Percentiles rank a stretch among this genome's conserved stretches.
Evolutionary conservation across 257 asterid species (phyloP).

Genomic region (Nicotiana benthamiana): DNA sequence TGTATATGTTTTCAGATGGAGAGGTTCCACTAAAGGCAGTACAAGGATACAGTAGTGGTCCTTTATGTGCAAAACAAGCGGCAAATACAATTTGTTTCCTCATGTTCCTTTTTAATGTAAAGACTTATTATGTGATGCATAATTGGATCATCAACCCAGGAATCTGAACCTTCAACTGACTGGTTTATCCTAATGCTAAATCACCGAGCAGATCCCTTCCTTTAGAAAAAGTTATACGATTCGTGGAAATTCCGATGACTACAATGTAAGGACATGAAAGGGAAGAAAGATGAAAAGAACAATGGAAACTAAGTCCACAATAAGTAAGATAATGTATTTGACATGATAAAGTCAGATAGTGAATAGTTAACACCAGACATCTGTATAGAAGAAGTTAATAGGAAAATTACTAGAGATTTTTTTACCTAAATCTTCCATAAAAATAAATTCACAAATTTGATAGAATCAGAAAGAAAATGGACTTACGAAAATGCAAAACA

Average conservation of each 20-base stretch:
- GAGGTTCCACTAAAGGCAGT: slow-evolving; percentile 80
- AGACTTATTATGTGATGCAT: slow-evolving; percentile 73
- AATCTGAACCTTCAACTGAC: slow-evolving; percentile 83
- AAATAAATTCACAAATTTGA: not conserved
- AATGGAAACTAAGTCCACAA: not conserved
- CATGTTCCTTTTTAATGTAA: slow-evolving; percentile 41
- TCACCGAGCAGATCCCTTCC: slow-evolving; percentile 94
- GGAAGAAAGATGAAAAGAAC: not conserved
- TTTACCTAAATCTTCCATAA: not conserved
- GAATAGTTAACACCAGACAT: not conserved
- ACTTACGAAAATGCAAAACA: not conserved
- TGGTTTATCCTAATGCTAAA: slow-evolving; percentile 65
- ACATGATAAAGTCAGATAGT: not conserved
- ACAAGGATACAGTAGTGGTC: slow-evolving; percentile 61
- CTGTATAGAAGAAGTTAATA: not conserved
- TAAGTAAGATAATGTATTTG: not conserved
- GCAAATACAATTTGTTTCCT: slow-evolving; percentile 50
- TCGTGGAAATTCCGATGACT: not conserved
- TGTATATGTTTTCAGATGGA: slow-evolving; percentile 60
- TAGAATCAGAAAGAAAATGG: not conserved
- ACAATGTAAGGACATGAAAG: not conserved
- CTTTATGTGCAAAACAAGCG: slow-evolving; percentile 67
- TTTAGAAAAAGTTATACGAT: slow-evolving; percentile 18
- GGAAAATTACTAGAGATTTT: not conserved
- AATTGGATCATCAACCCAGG: slow-evolving; percentile 97